phyloP scores from a whole-genome alignment of 2,329 filamentous ascomycete genomes.

The Colletotrichum sansevieriae region DNA sequence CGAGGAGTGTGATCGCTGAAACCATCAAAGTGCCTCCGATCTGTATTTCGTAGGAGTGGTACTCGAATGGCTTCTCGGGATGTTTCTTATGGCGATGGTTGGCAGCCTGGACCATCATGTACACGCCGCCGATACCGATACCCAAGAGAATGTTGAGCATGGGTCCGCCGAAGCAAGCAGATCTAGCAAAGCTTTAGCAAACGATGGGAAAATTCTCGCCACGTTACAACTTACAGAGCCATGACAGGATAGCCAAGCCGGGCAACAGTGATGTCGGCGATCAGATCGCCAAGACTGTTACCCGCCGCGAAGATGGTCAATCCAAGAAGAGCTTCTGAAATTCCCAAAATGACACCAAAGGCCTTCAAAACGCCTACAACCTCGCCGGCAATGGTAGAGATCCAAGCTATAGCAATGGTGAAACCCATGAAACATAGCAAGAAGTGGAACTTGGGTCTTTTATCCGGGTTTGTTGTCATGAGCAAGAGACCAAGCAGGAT shows the following conservation, averaged over 20 bases:
- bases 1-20: slow-evolving; percentile 83
- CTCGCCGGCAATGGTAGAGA: slow-evolving; percentile 93
- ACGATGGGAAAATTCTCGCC: background rate
- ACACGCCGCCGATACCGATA: slow-evolving; percentile 90
- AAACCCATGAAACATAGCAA: slow-evolving; percentile 92
- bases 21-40: slow-evolving; percentile 89
- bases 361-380: slow-evolving; percentile 96
- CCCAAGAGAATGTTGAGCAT: slow-evolving; percentile 98
- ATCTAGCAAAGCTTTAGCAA: slow-evolving; percentile 58
- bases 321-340: slow-evolving; percentile 94
- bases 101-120: slow-evolving; percentile 83
- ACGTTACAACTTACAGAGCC: slow-evolving; percentile 72
- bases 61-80: slow-evolving; percentile 72
- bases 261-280: slow-evolving; percentile 95
- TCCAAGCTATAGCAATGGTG: slow-evolving; percentile 93
- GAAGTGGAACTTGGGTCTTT: slow-evolving; percentile 79
- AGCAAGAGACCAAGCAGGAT: slow-evolving; percentile 76
- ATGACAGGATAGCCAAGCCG: slow-evolving; percentile 95
- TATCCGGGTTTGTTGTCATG: slow-evolving; percentile 74
- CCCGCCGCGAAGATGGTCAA: slow-evolving; percentile 97
- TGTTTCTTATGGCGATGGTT: slow-evolving; percentile 76
- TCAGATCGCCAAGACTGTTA: slow-evolving; percentile 93
- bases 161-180: slow-evolving; percentile 96
- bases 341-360: slow-evolving; percentile 89
- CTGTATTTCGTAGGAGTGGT: slow-evolving; percentile 84